A percentile compares a stretch with the other conserved stretches of the same genome.
Conservation (phyloP, 2,329 filamentous ascomycete species). For the Clonostachys chloroleuca region DNA sequence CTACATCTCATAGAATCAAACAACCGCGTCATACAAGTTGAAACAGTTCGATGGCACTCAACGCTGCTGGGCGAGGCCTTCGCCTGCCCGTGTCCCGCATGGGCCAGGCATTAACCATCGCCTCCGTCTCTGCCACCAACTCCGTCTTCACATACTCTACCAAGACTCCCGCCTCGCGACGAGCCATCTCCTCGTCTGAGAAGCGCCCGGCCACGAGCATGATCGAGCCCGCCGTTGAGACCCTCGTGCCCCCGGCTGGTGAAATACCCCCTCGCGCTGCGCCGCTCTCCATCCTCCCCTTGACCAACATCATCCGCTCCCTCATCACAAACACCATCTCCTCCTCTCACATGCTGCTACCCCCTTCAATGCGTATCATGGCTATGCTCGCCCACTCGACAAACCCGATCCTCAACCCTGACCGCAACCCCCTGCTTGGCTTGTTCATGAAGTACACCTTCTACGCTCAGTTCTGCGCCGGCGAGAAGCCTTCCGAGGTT, state of each 20-base stretch:
- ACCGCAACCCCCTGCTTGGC: conserved; percentile 68
- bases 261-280: conserved; percentile 11
- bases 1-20: no score
- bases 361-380: conserved; percentile 66
- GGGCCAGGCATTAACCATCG: neutral
- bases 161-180: conserved; percentile 9
- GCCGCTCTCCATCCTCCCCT: conserved; percentile 63
- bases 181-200: conserved; percentile 28
- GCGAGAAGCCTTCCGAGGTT: conserved; percentile 68
- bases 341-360: conserved; percentile 64
- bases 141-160: neutral
- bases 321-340: conserved; percentile 67
- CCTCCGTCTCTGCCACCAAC: neutral
- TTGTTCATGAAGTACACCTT: conserved; percentile 75
- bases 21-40: no score
- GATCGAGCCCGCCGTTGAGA: conserved; percentile 14
- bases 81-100: neutral
- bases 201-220: conserved; percentile 26
- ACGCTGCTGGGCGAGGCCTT: neutral
- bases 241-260: neutral
- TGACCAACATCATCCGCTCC: conserved; percentile 63
- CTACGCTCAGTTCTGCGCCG: conserved; percentile 88
- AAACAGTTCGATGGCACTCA: no score
- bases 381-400: conserved; percentile 65
- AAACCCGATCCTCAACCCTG: conserved; percentile 64